Evolutionary conservation across 306 rosid species (phyloP), one percentile per base, ranked within the genome.

Genomic region (Albizia julibrissin): DNA sequence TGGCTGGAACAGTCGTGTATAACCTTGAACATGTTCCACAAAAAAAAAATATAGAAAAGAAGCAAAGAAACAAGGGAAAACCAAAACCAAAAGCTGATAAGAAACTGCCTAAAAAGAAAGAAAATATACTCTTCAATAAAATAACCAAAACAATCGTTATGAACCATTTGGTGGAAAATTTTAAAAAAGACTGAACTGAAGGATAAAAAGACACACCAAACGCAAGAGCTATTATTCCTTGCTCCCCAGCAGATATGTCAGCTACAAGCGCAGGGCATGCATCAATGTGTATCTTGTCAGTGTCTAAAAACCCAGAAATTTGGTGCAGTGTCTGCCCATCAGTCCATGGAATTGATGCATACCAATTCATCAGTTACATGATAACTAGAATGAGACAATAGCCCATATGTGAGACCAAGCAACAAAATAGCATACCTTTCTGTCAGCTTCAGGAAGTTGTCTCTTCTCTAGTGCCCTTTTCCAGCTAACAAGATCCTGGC

Each of bases 401-500:
- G 75, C 43, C 82, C 77, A 73, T 76, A 44, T 82, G 16, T 76
- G 18, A 79, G 84, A 77, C 72, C 74, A 77, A 84, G 50, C 69
- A 85, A 86, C 83, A 78, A 76, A 64, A 27, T 54, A 74, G 83
- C 70, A 56, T 80, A 93, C 99, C 98, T 93, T 91, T 84, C 92
- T 87, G 89, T 92, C 93, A 58, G 97, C 98, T 80, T 88, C 94
- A n/a, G 97, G 99, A 78, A 96, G 94, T 83, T 85, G 94, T 80
- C 92, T 87, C 85, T 90, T 96, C 85, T 96, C 99, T 24, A 96
- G 86, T 84, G 97, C 89, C 97, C 94, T 90, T 89, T 93, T 96
- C 99, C 99, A 96, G 73, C 97, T 92, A 75, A 96, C 93, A 88
- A 96, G 98, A 89, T 96, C 98, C 78, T 96, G 99, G 56, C 99